Evolutionary conservation across 495 filamentous ascomycete species (phyloP), one percentile per base, ranked within the genome.

Genomic region (Daldinia loculata): DNA sequence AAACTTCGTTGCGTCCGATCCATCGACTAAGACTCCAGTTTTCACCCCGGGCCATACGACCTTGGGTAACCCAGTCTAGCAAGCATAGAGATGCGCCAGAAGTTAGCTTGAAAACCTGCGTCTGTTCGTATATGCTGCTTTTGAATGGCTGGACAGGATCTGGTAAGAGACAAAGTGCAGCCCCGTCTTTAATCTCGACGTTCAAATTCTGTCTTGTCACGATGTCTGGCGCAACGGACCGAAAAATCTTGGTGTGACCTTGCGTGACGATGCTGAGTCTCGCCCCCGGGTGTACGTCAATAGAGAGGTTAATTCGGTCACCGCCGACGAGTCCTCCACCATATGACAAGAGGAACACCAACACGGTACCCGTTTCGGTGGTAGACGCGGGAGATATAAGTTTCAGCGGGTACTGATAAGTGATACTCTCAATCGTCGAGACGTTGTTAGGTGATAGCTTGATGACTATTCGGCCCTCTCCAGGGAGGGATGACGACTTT

Each of bases 241-340:
- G 93, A 87, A 96, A 99, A 77, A 99, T 89, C 81, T 98, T 98
- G 51, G 95, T 98, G 83, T 92, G 92, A 39, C 95, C 95, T 82
- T 98, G 95, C 0, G 95, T 98, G 41, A 94, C 92, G 19, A 98
- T 87, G 45, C 91, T 90, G 39, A 99, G 86, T 64, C 89, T 89
- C 0, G 93, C 90, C 5, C 77, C 74, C 0, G 84, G 72, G 19
- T 88, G 88, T 24, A 97, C 82, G 3, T 85, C 84, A 55, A 98
- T 80, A 22, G 78, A 79, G 57, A 99, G 89, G 67, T 90, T 82
- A 72, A 98, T 90, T 64, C 86, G 81, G 79, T 99, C 95, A 32
- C 93, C 92, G 5, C 90, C 91, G 15, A 99, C 91, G 14, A 99
- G 88, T 3, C 95, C 95, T 50, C 95, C 95, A 63, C 95, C 95